These are phyloP conservation scores for Thoreauomyces humboldtii DNA, from an alignment of 192 early-diverging fungal species.

Conservation along the genomic window DNA sequence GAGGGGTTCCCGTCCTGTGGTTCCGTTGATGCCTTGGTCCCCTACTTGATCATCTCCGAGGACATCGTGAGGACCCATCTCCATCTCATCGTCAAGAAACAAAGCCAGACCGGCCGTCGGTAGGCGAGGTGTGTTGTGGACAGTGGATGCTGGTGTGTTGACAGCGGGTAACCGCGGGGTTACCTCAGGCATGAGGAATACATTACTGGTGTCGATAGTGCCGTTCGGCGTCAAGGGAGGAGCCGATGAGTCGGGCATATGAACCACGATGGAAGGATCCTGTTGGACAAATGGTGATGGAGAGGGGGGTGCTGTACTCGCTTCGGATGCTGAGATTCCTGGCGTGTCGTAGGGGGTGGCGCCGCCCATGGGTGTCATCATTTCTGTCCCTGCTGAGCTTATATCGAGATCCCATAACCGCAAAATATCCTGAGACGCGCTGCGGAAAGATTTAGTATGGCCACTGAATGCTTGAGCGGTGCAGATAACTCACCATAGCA, in stretches of 20 bases:
- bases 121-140: slow-evolving; percentile 8
- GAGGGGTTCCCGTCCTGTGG: not conserved
- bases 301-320: not conserved
- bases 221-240: not conserved
- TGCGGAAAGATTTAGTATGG: not conserved
- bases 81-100: slow-evolving; percentile 19
- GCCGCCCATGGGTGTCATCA: not conserved
- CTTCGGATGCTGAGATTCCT: too few species aligned
- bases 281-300: too few species aligned
- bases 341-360: too few species aligned
- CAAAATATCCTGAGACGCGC: slow-evolving; percentile 90
- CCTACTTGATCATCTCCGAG: slow-evolving; percentile 2
- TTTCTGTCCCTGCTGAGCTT: not conserved
- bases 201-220: not conserved
- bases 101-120: slow-evolving; percentile 15
- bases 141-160: not conserved
- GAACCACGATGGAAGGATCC: not conserved
- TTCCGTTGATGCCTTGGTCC: not conserved
- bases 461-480: too few species aligned
- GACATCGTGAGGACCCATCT: slow-evolving; percentile 5
- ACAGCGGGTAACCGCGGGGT: too few species aligned
- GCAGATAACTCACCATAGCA: slow-evolving; percentile 69
- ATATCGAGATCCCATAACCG: slow-evolving; percentile 79
- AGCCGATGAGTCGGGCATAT: not conserved
- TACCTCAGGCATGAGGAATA: too few species aligned